A percentile compares a stretch with the other conserved stretches of the same genome.
Conservation (phyloP, 805 yeast genomes). For the Cyberlindnera petersonii region DNA sequence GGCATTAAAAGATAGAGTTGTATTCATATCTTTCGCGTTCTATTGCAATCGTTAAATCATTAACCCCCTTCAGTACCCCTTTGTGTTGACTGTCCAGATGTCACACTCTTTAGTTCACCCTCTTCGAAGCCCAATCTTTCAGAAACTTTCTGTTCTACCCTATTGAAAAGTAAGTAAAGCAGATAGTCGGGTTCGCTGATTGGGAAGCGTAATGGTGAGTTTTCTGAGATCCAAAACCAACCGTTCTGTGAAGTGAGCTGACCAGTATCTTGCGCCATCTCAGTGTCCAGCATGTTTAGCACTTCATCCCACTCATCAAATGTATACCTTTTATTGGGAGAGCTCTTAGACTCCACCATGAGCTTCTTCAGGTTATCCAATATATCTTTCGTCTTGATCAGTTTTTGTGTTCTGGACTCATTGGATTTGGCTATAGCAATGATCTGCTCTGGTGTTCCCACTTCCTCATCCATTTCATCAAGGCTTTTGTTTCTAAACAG, state of each 20-base stretch:
- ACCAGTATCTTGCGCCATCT: conserved; percentile 19
- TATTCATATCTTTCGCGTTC: no score
- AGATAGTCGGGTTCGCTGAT: conserved; percentile 65
- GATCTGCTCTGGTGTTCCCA: conserved; percentile 15
- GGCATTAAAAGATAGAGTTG: neutral
- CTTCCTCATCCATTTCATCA: conserved; percentile 14
- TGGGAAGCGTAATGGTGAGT: conserved; percentile 68
- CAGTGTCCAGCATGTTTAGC: conserved; percentile 32
- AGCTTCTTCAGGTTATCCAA: conserved; percentile 24
- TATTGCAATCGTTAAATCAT: no score
- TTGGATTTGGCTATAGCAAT: conserved; percentile 7
- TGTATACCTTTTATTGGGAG: conserved; percentile 36
- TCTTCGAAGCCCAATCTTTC: conserved; percentile 8
- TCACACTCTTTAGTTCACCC: conserved; percentile 4
- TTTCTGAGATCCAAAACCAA: conserved; percentile 60
- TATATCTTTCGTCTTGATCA: conserved; percentile 6
- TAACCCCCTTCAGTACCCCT: no score
- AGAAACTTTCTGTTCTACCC: conserved; percentile 18
- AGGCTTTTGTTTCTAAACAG: neutral
- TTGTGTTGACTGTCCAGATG: neutral
- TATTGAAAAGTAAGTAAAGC: conserved; percentile 33
- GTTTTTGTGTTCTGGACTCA: conserved; percentile 1
- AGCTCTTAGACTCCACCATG: conserved; percentile 12
- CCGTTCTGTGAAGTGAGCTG: conserved; percentile 19
- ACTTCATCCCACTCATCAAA: conserved; percentile 51